phyloP scores from a whole-genome alignment of 2,329 filamentous ascomycete species.

The Pyricularia sp. region DNA sequence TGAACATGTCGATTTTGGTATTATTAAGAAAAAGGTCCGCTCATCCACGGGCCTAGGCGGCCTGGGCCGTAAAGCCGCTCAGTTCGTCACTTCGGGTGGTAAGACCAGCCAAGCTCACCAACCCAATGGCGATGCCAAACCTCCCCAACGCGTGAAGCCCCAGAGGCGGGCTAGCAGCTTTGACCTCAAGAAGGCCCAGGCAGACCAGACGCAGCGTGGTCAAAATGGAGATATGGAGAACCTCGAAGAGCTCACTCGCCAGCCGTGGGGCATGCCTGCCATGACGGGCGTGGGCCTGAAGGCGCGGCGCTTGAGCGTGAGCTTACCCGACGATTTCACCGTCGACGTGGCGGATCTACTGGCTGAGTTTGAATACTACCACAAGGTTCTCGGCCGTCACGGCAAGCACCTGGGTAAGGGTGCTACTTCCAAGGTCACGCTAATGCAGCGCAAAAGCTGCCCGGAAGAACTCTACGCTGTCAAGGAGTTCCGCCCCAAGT shows the following conservation, averaged over 20 bases:
- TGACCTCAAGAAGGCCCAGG: constrained; percentile 24
- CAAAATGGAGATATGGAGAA: constrained; percentile 20
- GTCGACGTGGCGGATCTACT: constrained; percentile 62
- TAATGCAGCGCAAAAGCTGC: constrained; percentile 65
- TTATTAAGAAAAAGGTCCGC: constrained; percentile 40
- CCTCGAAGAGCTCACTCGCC: constrained; percentile 14
- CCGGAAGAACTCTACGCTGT: constrained; percentile 66
- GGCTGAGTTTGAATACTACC: constrained; percentile 60
- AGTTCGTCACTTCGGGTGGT: constrained; percentile 29
- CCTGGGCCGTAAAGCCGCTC: constrained; percentile 36
- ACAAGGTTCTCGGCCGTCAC: constrained; percentile 56
- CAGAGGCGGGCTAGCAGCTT: constrained; percentile 38
- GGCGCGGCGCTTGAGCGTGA: constrained; percentile 67
- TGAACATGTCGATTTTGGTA: constrained; percentile 30
- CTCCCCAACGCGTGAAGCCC: constrained; percentile 15
- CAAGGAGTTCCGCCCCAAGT: constrained; percentile 76
- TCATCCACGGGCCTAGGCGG: constrained; percentile 37
- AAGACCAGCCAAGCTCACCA: constrained; percentile 12
- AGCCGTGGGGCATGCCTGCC: constrained; percentile 51
- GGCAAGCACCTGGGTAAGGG: constrained; percentile 74
- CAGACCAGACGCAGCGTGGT: constrained; percentile 1
- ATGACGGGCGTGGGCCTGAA: constrained; percentile 67
- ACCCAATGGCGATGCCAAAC: constrained; percentile 6
- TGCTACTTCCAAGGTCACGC: constrained; percentile 70
- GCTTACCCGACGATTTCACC: constrained; percentile 63